Conservation (phyloP, 345 rosid genomes). For the Syzygium aqueum region DNA sequence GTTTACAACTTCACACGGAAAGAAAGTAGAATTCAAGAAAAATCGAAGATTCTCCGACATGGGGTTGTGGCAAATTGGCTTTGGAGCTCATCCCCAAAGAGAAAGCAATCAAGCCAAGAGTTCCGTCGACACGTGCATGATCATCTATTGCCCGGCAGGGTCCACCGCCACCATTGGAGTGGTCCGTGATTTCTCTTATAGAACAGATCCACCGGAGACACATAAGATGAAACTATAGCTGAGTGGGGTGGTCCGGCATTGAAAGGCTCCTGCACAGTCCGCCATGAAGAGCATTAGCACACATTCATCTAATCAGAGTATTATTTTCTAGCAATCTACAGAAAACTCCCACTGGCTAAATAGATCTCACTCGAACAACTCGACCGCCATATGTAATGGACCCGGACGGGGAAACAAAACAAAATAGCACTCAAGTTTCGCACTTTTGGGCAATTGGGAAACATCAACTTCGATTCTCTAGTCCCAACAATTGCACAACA, state of each 20-base stretch:
- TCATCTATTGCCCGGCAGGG: not conserved
- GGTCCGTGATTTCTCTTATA: constrained; percentile 97
- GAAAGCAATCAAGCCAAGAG: not conserved
- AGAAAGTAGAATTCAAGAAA: not conserved
- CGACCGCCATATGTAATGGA: not conserved
- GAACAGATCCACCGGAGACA: constrained; percentile 80
- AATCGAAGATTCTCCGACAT: not conserved
- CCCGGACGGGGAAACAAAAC: not conserved
- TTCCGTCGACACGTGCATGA: not conserved
- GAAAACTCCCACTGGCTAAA: not conserved
- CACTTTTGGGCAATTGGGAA: not conserved
- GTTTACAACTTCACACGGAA: too few relatives aligned
- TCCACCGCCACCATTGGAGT: too few relatives aligned
- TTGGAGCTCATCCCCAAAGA: constrained; percentile 18
- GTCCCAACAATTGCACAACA: not conserved
- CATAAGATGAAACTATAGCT: constrained; percentile 50
- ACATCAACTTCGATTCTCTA: not conserved
- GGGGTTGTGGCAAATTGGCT: constrained; percentile 22
- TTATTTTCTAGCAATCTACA: not conserved
- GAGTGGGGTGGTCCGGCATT: constrained; percentile 88
- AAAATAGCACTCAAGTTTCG: not conserved
- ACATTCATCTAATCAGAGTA: not conserved
- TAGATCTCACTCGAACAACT: not conserved
- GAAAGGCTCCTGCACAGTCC: constrained; percentile 64
- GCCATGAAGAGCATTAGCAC: not conserved